Evolutionary conservation across 352 stramenopile species (phyloP), one percentile per base, ranked within the genome.

Genomic region (Blastocystis sp.): DNA sequence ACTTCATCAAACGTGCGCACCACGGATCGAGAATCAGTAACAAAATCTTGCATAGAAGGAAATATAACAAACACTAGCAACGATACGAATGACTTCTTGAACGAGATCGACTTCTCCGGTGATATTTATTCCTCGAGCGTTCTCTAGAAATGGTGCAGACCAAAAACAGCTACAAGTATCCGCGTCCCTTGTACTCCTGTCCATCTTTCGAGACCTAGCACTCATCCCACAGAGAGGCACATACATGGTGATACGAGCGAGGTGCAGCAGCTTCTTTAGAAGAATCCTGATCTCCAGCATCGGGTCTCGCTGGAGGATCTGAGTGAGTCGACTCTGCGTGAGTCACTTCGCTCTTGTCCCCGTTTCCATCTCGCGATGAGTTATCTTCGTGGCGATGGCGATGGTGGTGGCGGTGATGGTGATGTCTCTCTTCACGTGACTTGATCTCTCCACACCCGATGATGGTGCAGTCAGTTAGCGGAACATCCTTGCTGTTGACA

Each of bases 381-480:
- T 85, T 53, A 1, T 45, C 55, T 50, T 41, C 24, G 50, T 81
- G 34, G 24, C 8, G 30, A 45, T 59, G 55, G n/a, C 54, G 70
- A 68, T 85, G 70, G 39, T 8, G 47, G 24, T 85, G 73, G 34
- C 53, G 47, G 20, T 30, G 18, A 24, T 45, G 50, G 55, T 85
- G 70, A 64, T n/a, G 47, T 69, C 55, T 50, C 39, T 50, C 50
- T 16, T 65, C 43, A 18, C 6, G 30, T 91, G 65, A 50, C 50
- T 85, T 85, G 3, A 85, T 50, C 54, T 85, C 73, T 69, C 97
- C 97, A 91, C 95, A 98, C 92, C 98, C 94, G 88, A 94, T 96
- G 79, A 99, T 91, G 55, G 97, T 93, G 76, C 99, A 96, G 55
- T 92, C 90, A 90, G 94, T 92, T 81, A 93, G 94, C 59, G 96